A percentile compares a stretch with the other conserved stretches of the same genome.
Evolutionary conservation across 306 rosid genomes (phyloP).

Genomic region (Hippophae gyantsensis): DNA sequence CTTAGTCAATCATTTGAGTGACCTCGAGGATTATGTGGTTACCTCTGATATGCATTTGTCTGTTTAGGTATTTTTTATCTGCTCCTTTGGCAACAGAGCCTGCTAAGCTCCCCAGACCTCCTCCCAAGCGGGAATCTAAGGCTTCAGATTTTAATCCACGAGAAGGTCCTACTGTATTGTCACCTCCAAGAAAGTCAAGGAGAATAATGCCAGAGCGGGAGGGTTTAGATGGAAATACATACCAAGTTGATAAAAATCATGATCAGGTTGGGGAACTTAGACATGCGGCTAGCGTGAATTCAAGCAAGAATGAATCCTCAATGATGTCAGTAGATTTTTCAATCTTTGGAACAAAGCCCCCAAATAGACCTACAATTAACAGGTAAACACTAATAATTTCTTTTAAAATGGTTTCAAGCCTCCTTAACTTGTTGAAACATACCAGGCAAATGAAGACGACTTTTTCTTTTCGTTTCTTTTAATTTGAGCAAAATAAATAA

Average conservation of each 20-base stretch:
- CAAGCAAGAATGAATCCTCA: constrained; percentile 53
- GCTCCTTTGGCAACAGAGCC: constrained; percentile 80
- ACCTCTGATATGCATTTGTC: constrained; percentile 12
- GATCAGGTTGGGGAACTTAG: constrained; percentile 38
- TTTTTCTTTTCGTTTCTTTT: too few relatives aligned
- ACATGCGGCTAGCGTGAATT: constrained; percentile 50
- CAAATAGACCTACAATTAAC: constrained; percentile 88
- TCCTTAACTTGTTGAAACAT: constrained; percentile 1
- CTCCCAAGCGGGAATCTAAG: constrained; percentile 64
- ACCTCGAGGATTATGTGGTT: constrained; percentile 5
- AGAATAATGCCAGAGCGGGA: constrained; percentile 87
- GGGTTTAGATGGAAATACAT: constrained; percentile 55
- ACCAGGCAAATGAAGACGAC: not conserved
- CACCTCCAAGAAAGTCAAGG: constrained; percentile 92
- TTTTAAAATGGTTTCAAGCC: constrained; percentile 12
- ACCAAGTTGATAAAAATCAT: constrained; percentile 40
- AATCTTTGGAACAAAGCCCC: constrained; percentile 75
- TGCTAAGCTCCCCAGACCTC: constrained; percentile 88
- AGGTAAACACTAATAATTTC: constrained; percentile 39
- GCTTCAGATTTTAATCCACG: constrained; percentile 46
- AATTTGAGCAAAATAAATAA: too few relatives aligned
- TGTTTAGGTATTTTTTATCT: constrained; percentile 66
- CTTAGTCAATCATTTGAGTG: constrained; percentile 13
- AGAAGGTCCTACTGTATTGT: constrained; percentile 80
- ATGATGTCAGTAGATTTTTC: constrained; percentile 89